These are phyloP conservation scores for Mycena kentingensis DNA, from an alignment of 768 basidiomycete species.

Conservation along the genomic window DNA sequence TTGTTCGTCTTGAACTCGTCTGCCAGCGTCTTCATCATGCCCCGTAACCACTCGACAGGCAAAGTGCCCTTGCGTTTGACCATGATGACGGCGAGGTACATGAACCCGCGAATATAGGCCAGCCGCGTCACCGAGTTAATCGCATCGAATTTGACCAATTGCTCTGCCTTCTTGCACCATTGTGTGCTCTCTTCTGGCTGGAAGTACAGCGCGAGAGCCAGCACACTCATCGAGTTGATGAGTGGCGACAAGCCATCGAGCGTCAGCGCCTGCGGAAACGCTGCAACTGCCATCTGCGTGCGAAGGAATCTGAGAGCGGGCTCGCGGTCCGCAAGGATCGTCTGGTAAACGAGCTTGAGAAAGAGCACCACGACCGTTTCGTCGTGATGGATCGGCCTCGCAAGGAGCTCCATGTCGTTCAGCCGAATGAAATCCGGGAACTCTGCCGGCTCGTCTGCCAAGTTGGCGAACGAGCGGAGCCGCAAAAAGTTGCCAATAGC, in stretches of 20 bases:
- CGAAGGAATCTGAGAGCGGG: constrained; percentile 70
- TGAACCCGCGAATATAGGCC: constrained; percentile 75
- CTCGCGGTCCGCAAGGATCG: constrained; percentile 36
- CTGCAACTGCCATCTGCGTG: constrained; percentile 69
- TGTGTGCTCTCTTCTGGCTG: constrained; percentile 49
- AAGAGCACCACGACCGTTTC: constrained; percentile 83
- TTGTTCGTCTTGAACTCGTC: constrained; percentile 50
- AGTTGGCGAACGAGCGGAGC: constrained; percentile 72
- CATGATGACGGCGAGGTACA: constrained; percentile 66
- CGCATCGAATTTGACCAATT: constrained; percentile 66
- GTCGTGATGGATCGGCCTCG: constrained; percentile 43
- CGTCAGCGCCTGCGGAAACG: constrained; percentile 57
- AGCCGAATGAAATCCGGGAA: constrained; percentile 73
- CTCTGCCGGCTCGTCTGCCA: constrained; percentile 59
- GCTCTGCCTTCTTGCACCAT: constrained; percentile 64
- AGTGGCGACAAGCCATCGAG: constrained; percentile 68
- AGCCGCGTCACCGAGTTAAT: constrained; percentile 64
- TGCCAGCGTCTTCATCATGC: constrained; percentile 57
- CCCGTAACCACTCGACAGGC: constrained; percentile 63
- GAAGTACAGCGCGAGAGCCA: constrained; percentile 70
- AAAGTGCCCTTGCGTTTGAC: constrained; percentile 54
- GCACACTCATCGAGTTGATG: constrained; percentile 78
- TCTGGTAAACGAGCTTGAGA: constrained; percentile 75
- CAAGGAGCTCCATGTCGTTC: constrained; percentile 55
- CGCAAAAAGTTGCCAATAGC: constrained; percentile 73